Base-by-base conservation (phyloP, 1,139 yeast species). In the Trichomonascaceae sp. region DNA sequence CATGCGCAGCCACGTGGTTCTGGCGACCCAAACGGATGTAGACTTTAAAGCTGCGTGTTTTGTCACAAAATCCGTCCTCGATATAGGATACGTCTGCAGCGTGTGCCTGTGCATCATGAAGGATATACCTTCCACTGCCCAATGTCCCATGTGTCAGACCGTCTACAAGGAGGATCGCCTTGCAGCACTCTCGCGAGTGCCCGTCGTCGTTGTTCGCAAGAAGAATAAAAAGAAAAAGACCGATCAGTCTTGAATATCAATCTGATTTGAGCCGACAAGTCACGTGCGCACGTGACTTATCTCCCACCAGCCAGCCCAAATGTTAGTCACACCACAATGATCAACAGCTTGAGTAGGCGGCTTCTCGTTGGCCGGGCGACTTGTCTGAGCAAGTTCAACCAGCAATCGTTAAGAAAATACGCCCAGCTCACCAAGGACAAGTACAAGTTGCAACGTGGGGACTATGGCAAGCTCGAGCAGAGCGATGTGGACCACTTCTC, bases 21-120 rank as follows among this genome's bases (percentile, higher is more conserved):
- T 82, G 29, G 96, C 97, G 1, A 79, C 93, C 1, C 79, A 78
- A 49, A 74, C 84, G 4, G 76, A 81, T 43, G 93, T 89, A 29
- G 94, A 89, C 55, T 92, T 89, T 54, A 64, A 94, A 42, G 96
- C 99, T 1, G 85, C 94, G 23, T 89, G 99, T 56, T 89, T 84
- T 50, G 61, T 85, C 17, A 84, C 96, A 0, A 89, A 92, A 18
- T 72, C 75, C 45, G 77, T 89, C 3, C 89, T 92, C 13, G 96
- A 92, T 46, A 69, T 89, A 32, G 99, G 97, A 0, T 87, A 71
- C 47, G 97, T 92, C 3, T 92, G 99, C 56, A 79, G 93, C 16
- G 96, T 92, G 17, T 92, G 99, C 54, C 62, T 92, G 17, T 87
- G 97, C 53, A 81, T 57, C 29, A 52, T 56, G 57, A 52, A 50